phyloP scores from a whole-genome alignment of 1,139 yeast genomes.

The Sugiyamaella neomexicana region DNA sequence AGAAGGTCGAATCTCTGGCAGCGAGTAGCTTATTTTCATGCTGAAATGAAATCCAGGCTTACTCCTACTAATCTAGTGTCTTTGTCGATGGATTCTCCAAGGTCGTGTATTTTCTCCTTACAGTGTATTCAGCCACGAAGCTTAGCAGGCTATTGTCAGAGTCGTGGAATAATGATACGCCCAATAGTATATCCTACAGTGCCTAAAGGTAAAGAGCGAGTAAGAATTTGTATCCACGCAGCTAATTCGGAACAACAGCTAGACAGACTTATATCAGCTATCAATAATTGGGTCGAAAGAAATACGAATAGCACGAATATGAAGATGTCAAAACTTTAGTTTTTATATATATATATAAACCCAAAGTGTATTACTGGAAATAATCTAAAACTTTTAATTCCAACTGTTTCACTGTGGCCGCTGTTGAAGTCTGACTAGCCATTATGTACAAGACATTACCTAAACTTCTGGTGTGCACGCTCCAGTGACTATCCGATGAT shows the following conservation, averaged over 20 bases:
- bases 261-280: conserved; percentile 23
- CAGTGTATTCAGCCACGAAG: conserved; percentile 28
- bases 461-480: conserved; percentile 28
- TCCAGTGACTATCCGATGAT: conserved; percentile 20
- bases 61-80: conserved; percentile 3
- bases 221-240: conserved; percentile 34
- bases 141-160: conserved; percentile 29
- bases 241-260: conserved; percentile 26
- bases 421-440: conserved; percentile 24
- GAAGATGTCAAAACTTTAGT: not conserved
- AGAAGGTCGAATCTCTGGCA: conserved; percentile 5
- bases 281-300: conserved; percentile 20
- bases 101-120: conserved; percentile 29
- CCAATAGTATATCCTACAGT: conserved; percentile 37
- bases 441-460: conserved; percentile 32
- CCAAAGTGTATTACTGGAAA: conserved; percentile 9
- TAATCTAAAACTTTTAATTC: conserved; percentile 16
- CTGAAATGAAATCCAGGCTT: conserved; percentile 4
- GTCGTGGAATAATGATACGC: conserved; percentile 30
- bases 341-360: not conserved
- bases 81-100: conserved; percentile 16
- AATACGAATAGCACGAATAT: not conserved
- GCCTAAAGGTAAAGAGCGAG: conserved; percentile 33
- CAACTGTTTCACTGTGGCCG: conserved; percentile 12
- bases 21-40: conserved; percentile 12